phyloP scores from a whole-genome alignment of 257 asterid species.

The Nicotiana tomentosiformis region DNA sequence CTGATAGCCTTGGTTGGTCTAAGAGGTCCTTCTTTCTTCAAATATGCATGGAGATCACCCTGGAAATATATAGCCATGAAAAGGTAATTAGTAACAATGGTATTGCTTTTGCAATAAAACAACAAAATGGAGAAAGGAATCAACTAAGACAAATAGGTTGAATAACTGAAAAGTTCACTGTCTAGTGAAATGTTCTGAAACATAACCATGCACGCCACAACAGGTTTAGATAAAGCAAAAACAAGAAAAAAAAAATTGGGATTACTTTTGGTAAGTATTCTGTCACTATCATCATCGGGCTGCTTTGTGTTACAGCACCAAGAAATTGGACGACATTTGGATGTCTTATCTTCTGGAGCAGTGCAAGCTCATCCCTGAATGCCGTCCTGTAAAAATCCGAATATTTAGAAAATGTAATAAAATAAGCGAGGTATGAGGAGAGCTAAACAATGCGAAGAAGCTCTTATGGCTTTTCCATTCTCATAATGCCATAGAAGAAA shows the following conservation, averaged over 20 bases:
- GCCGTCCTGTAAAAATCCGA: slow-evolving; percentile 48
- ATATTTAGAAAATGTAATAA: slow-evolving; percentile 8
- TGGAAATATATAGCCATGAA: slow-evolving; percentile 15
- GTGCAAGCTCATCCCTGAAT: slow-evolving; percentile 80
- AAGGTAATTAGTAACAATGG: not conserved
- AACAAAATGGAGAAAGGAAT: not conserved
- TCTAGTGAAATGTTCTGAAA: not conserved
- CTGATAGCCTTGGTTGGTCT: slow-evolving; percentile 83
- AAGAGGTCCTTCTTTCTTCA: slow-evolving; percentile 65
- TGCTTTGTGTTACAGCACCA: slow-evolving; percentile 95
- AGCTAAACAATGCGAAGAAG: not conserved
- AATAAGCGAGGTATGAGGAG: not conserved
- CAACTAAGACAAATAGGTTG: not conserved
- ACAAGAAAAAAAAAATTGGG: not conserved
- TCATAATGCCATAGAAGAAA: not conserved
- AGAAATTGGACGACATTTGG: slow-evolving; percentile 97
- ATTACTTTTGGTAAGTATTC: slow-evolving; percentile 91
- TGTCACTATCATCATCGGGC: slow-evolving; percentile 99
- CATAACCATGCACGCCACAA: not conserved
- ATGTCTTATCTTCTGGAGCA: slow-evolving; percentile 91
- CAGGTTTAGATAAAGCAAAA: not conserved
- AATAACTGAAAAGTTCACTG: not conserved
- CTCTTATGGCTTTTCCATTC: not conserved
- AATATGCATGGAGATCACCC: slow-evolving; percentile 81
- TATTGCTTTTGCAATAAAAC: not conserved